These are phyloP conservation scores for Orbilia oligospora DNA, from an alignment of 2,329 filamentous ascomycete species.

Conservation along the genomic window DNA sequence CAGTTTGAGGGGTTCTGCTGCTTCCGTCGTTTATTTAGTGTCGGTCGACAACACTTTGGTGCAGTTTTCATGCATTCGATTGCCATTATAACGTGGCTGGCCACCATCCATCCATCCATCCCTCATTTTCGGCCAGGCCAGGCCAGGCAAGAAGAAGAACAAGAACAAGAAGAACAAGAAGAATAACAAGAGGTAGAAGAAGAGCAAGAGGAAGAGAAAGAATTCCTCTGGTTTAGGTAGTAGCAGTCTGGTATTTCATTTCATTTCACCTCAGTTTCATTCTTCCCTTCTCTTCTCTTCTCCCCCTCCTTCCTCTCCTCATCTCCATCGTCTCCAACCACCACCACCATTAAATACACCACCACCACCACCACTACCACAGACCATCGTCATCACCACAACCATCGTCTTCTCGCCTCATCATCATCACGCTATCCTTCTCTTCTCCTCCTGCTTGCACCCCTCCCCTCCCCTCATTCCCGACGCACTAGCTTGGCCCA, in stretches of 20 bases:
- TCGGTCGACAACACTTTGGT: conserved; percentile 34
- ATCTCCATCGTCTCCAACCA: conserved; percentile 3
- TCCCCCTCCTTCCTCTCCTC: background rate
- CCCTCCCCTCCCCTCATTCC: background rate
- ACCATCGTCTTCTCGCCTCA: background rate
- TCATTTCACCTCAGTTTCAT: background rate
- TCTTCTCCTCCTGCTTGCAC: too few relatives aligned
- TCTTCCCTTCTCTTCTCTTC: background rate
- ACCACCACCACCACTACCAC: background rate
- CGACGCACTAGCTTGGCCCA: background rate
- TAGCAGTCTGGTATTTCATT: background rate
- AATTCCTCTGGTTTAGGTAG: too few relatives aligned
- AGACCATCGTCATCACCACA: conserved; percentile 14
- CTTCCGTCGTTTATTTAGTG: conserved; percentile 1
- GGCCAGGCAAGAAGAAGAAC: too few relatives aligned
- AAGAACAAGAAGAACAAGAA: too few relatives aligned
- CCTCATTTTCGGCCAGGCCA: too few relatives aligned
- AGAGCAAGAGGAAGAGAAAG: too few relatives aligned
- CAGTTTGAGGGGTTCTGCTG: conserved; percentile 14
- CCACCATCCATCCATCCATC: background rate
- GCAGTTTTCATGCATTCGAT: background rate
- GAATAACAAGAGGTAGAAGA: too few relatives aligned
- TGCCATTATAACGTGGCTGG: conserved; percentile 35
- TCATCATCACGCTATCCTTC: conserved; percentile 2
- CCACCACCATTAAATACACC: background rate